Evolutionary conservation across 2,329 filamentous ascomycete genomes (phyloP), one percentile per base, ranked within the genome.

Genomic region (Fusarium austroafricanum): DNA sequence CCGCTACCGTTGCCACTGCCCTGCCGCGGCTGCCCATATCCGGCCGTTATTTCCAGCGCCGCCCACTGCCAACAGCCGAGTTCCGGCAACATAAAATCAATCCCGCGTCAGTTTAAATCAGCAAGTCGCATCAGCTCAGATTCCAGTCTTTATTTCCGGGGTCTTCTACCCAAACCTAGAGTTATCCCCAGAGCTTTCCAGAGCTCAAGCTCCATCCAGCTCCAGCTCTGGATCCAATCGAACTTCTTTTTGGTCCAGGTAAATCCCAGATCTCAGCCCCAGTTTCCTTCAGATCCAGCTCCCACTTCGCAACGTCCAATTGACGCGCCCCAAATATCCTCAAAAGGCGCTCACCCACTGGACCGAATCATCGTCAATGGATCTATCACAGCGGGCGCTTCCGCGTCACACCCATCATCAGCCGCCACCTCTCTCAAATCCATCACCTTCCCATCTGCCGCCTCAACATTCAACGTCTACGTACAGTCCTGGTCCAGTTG

Each of bases 11-110:
- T 67, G 23, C 65, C 59, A 55, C 52, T 65, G 47, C 58, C 45
- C 56, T 61, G 38, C 53, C 63, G 59, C 61, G 59, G 44, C 52
- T 64, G 57, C 62, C 55, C 55, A 65, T 65, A 62, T 62, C 70
- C 65, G 64, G 55, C 46, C 52, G 49, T 76, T 76, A 76, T 76
- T 77, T 61, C 76, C 76, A 76, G 73, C 71, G 68, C 49, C 57
- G 68, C 57, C 57, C 58, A 62, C 59, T 43, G 42, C n/a, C 61
- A 58, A 68, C 71, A 72, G 65, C 68, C 68, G 68, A 69, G 52
- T 61, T 53, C 68, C 64, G 59, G 60, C 54, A 21, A 60, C 51
- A 62, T 53, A 70, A 59, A 50, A 54, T 47, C 53, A 52, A 44
- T 45, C 47, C 56, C 52, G 47, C 29, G 50, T 52, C 52, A 38